A percentile compares a stretch with the other conserved stretches of the same genome.
These are phyloP conservation scores for Liriodendron chinense DNA, from an alignment of 164 flowering plant species.

Conservation along the genomic window DNA sequence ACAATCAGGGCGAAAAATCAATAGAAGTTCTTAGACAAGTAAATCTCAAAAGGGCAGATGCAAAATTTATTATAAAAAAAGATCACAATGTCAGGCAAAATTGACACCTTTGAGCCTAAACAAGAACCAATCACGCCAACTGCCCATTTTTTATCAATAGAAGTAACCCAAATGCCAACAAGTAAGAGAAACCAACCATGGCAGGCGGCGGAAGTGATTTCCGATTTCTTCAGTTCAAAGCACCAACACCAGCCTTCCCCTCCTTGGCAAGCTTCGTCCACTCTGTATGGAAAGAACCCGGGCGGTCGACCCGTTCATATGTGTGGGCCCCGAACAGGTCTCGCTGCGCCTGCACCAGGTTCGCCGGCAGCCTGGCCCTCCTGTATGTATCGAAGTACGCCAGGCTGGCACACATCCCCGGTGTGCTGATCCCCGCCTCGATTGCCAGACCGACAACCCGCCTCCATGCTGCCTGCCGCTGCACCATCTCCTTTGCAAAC, in stretches of 20 bases:
- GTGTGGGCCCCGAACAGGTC: conserved; percentile 49
- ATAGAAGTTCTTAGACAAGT: background rate
- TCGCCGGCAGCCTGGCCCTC: conserved; percentile 40
- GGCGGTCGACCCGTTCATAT: conserved; percentile 37
- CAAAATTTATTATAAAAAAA: background rate
- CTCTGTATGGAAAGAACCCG: conserved; percentile 35
- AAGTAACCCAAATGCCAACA: background rate
- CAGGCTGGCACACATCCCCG: conserved; percentile 45
- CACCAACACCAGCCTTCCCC: conserved; percentile 3
- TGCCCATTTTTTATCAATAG: background rate
- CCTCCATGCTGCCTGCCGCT: conserved; percentile 45
- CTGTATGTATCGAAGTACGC: conserved; percentile 42
- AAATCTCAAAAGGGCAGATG: background rate
- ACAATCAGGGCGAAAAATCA: background rate
- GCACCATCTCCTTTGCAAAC: conserved; percentile 47
- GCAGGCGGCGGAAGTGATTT: background rate
- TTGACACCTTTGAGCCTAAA: background rate
- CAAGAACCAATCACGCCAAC: background rate
- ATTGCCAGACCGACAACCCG: conserved; percentile 39
- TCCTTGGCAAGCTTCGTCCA: conserved; percentile 64
- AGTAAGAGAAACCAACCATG: background rate
- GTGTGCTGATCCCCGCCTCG: conserved; percentile 40
- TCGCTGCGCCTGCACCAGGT: conserved; percentile 49
- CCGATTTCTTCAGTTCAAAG: conserved; percentile 5
- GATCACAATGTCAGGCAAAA: background rate